phyloP scores from a whole-genome alignment of 768 basidiomycete genomes.

The Russula olivacea region DNA sequence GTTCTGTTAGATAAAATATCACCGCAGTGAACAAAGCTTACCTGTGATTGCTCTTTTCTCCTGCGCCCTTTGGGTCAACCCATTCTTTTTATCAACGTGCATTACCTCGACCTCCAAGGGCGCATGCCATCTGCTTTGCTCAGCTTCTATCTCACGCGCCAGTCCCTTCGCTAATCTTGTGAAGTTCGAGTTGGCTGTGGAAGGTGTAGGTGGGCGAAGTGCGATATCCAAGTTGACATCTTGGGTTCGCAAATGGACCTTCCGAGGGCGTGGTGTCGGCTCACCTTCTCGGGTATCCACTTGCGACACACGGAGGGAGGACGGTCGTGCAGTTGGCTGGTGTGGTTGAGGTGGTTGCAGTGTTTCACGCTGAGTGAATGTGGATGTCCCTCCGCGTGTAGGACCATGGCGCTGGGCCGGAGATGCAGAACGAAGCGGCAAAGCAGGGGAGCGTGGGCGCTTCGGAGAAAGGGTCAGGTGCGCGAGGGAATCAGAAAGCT shows the following conservation, averaged over 20 bases:
- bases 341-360: background rate
- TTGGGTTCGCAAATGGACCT: constrained; percentile 5
- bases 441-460: constrained; percentile 46
- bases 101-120: constrained; percentile 12
- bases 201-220: constrained; percentile 58
- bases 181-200: constrained; percentile 49
- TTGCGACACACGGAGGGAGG: constrained; percentile 13
- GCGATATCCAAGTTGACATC: constrained; percentile 42
- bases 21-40: background rate
- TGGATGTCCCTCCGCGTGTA: background rate
- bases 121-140: constrained; percentile 28
- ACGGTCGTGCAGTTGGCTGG: background rate
- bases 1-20: background rate
- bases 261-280: constrained; percentile 22
- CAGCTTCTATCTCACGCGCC: constrained; percentile 47
- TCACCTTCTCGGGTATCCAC: constrained; percentile 13
- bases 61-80: background rate
- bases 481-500: constrained; percentile 64
- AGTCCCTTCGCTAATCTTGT: constrained; percentile 54
- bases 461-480: constrained; percentile 71
- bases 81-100: constrained; percentile 1
- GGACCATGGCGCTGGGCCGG: background rate
- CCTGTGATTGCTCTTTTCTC: constrained; percentile 4
- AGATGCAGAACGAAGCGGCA: constrained; percentile 12
- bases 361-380: background rate